Conservation (phyloP, 768 basidiomycete genomes). For the Tulasnella sp. region DNA sequence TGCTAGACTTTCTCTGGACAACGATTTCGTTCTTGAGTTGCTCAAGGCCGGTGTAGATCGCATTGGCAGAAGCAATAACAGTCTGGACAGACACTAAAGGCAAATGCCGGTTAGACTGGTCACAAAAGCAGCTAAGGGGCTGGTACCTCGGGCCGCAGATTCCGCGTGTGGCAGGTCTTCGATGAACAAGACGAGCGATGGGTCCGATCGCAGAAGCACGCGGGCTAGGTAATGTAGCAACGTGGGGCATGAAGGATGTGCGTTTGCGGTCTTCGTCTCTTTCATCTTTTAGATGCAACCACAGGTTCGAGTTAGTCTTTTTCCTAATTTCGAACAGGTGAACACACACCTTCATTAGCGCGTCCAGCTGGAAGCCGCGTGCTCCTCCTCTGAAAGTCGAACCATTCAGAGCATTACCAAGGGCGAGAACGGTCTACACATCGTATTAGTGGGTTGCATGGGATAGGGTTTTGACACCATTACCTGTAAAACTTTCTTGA, state of each 20-base stretch:
- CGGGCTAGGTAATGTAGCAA: conserved; percentile 86
- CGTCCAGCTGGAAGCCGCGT: conserved; percentile 74
- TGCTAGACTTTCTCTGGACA: conserved; percentile 32
- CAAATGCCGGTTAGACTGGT: neutral
- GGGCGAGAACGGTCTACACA: conserved; percentile 54
- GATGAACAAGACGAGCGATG: conserved; percentile 58
- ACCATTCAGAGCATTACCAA: conserved; percentile 79
- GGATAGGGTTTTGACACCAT: conserved; percentile 21
- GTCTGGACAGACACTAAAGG: conserved; percentile 64
- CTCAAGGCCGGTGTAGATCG: conserved; percentile 48
- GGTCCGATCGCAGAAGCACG: conserved; percentile 59
- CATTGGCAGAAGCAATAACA: conserved; percentile 50
- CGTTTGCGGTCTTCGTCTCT: conserved; percentile 51
- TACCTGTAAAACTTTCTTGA: conserved; percentile 66
- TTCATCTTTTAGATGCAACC: neutral
- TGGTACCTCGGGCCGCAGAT: conserved; percentile 69
- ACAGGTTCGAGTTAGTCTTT: neutral
- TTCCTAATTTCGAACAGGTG: neutral
- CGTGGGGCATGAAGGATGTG: conserved; percentile 66
- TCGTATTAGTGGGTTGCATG: neutral
- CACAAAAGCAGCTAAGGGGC: neutral
- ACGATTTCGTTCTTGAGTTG: conserved; percentile 53
- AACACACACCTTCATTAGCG: conserved; percentile 60
- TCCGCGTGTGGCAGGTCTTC: conserved; percentile 77
- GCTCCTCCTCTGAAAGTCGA: conserved; percentile 80